phyloP scores from a whole-genome alignment of 2,329 filamentous ascomycete species.

The Pleurostoma richardsiae region DNA sequence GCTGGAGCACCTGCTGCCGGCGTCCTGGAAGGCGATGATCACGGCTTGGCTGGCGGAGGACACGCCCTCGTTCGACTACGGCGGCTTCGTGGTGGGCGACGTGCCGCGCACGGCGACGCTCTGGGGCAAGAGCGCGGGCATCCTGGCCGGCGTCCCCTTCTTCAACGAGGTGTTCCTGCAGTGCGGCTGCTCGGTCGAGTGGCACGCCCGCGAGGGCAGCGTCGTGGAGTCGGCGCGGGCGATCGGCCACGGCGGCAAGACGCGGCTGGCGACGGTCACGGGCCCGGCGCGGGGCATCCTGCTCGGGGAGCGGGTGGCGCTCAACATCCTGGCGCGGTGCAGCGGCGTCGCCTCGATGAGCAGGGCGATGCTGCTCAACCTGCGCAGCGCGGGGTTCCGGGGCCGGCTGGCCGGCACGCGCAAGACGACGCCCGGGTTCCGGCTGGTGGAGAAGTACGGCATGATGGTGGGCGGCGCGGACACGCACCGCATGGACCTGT shows the following conservation, averaged over 20 bases:
- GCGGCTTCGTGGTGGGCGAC: constrained; percentile 90
- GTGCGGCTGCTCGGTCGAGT: constrained; percentile 85
- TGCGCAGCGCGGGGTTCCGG: constrained; percentile 65
- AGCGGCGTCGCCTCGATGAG: constrained; percentile 80
- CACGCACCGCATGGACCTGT: constrained; percentile 84
- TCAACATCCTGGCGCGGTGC: constrained; percentile 87
- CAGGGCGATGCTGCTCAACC: constrained; percentile 45
- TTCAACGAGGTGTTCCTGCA: constrained; percentile 91
- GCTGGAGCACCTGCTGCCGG: constrained; percentile 69
- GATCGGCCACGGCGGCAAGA: constrained; percentile 34
- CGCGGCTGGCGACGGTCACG: constrained; percentile 71
- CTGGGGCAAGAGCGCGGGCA: constrained; percentile 66
- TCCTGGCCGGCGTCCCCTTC: constrained; percentile 90
- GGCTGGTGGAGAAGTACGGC: constrained; percentile 95
- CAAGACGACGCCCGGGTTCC: constrained; percentile 95
- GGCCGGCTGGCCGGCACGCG: constrained; percentile 89
- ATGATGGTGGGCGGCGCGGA: constrained; percentile 94
- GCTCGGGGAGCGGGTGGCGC: constrained; percentile 86
- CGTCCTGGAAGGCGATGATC: constrained; percentile 77
- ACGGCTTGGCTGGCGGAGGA: constrained; percentile 90
- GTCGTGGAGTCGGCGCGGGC: constrained; percentile 51
- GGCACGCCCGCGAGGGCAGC: constrained; percentile 75
- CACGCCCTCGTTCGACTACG: constrained; percentile 94
- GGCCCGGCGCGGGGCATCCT: constrained; percentile 78
- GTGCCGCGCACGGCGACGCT: constrained; percentile 58